Evolutionary conservation across 768 basidiomycete species (phyloP).

Genomic region (Mycena amicta): DNA sequence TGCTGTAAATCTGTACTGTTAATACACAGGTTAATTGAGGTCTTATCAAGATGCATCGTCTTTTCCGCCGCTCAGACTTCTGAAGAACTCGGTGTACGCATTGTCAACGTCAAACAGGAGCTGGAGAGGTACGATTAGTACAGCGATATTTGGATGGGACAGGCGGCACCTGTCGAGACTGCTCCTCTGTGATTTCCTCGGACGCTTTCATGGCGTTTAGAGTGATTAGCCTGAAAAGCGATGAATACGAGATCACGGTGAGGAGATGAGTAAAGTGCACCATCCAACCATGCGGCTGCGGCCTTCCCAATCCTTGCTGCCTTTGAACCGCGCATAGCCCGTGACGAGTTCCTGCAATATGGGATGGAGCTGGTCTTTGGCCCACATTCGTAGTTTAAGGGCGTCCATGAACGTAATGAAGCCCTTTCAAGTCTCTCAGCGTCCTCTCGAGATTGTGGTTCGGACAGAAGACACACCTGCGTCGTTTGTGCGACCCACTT

Average conservation of each 20-base stretch:
- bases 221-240: conserved; percentile 79
- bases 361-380: conserved; percentile 96
- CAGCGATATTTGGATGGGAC: not conserved
- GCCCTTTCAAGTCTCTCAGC: conserved; percentile 61
- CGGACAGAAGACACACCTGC: conserved; percentile 54
- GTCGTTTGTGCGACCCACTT: conserved; percentile 99
- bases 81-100: conserved; percentile 92
- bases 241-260: not conserved
- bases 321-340: conserved; percentile 91
- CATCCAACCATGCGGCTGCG: conserved; percentile 91
- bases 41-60: no score
- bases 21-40: no score
- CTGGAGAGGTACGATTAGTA: conserved; percentile 42
- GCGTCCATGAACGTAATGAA: conserved; percentile 99
- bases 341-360: conserved; percentile 94
- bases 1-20: no score
- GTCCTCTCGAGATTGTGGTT: not conserved
- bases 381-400: conserved; percentile 86
- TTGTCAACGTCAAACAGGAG: conserved; percentile 96
- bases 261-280: conserved; percentile 44
- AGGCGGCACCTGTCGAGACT: conserved; percentile 76
- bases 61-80: conserved; percentile 59
- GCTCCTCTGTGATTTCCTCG: conserved; percentile 94
- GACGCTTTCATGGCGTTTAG: conserved; percentile 97
- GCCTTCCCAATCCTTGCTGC: conserved; percentile 95